Evolutionary conservation across 179 eudicot species (phyloP).

Genomic region (Drosera spatulata): DNA sequence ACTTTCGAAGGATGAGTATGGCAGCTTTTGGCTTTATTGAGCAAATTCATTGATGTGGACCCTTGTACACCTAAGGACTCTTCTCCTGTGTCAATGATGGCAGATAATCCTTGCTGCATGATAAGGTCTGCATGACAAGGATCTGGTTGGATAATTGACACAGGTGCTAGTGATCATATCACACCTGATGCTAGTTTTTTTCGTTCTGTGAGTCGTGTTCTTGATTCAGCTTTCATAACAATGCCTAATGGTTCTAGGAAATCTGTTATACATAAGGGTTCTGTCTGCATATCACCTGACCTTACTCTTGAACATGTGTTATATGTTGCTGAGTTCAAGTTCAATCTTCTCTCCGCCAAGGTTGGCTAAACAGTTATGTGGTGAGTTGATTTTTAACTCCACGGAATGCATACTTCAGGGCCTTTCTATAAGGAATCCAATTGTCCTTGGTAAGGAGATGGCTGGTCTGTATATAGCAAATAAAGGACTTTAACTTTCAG

Average conservation of each 20-base stretch:
- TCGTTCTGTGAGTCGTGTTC: neutral
- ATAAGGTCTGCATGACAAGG: neutral
- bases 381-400: neutral
- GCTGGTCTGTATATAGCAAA: too few relatives aligned
- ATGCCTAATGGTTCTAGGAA: neutral
- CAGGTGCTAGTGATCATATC: slow-evolving; percentile 2
- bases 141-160: slow-evolving; percentile 1
- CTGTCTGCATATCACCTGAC: too few relatives aligned
- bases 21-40: neutral
- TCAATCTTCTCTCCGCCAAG: neutral
- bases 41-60: neutral
- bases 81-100: neutral
- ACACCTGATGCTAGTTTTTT: neutral
- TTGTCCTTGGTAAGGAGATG: too few relatives aligned
- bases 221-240: neutral
- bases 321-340: neutral
- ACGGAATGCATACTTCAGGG: neutral
- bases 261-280: neutral
- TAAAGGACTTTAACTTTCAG: too few relatives aligned
- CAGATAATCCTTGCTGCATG: neutral
- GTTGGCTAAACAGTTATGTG: neutral
- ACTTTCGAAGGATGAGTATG: neutral
- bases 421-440: neutral
- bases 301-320: too few relatives aligned
- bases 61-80: neutral